These are phyloP conservation scores for Gossypium raimondii DNA, from an alignment of 345 rosid species.

Conservation along the genomic window DNA sequence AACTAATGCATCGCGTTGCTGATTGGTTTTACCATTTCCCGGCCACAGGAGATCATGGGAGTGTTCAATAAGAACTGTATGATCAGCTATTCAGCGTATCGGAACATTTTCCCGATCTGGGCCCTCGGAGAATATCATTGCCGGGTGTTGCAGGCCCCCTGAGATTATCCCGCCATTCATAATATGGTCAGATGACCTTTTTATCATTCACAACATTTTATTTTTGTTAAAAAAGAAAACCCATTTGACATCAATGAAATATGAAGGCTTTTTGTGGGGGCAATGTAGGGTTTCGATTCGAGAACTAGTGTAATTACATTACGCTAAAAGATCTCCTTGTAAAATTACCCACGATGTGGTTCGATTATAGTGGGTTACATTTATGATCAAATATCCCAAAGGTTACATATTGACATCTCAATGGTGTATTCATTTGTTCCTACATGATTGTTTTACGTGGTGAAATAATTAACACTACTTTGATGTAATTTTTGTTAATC, in stretches of 20 bases:
- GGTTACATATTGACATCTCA: no score
- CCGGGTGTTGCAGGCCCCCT: not conserved
- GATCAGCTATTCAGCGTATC: constrained; percentile 24
- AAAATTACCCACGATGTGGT: no score
- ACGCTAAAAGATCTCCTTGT: no score
- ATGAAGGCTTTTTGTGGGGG: not conserved
- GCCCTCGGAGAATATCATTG: constrained; percentile 29
- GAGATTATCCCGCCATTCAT: not conserved
- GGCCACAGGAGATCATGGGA: constrained; percentile 32
- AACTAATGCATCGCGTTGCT: not conserved
- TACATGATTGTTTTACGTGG: no score
- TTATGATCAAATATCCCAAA: no score
- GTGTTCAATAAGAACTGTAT: constrained; percentile 30
- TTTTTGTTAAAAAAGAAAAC: no score
- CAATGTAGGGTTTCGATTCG: not conserved
- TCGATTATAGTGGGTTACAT: no score
- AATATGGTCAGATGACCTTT: not conserved
- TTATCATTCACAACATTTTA: not conserved
- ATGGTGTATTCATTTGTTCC: no score
- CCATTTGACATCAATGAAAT: no score
- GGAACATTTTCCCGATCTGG: constrained; percentile 30
- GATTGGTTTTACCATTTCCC: constrained; percentile 5
- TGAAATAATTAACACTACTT: no score
- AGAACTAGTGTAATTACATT: not conserved
- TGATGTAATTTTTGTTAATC: no score